A percentile compares a stretch with the other conserved stretches of the same genome.
These are phyloP conservation scores for Bassia scoparia DNA, from an alignment of 148 eudicot species.

Conservation along the genomic window DNA sequence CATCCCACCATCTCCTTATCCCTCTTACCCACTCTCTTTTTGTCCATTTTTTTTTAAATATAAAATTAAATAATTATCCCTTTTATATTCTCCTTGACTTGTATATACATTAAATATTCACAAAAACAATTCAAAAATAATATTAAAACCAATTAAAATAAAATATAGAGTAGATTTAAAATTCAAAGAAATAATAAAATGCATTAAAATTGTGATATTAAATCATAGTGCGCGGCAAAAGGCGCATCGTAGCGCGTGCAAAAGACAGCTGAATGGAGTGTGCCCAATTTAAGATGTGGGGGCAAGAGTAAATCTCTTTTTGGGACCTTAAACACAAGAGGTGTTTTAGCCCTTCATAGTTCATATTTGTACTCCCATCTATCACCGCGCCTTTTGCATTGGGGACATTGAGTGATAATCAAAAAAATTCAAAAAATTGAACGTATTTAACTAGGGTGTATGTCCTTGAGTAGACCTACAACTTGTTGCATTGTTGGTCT, in stretches of 20 bases:
- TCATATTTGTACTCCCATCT: neutral
- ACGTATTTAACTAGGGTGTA: slow-evolving; percentile 36
- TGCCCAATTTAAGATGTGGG: slow-evolving; percentile 16
- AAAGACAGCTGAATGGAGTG: slow-evolving; percentile 11
- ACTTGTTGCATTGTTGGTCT: slow-evolving; percentile 93
- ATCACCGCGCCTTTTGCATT: slow-evolving; percentile 8
- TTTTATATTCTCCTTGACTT: neutral
- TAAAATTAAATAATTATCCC: too few species aligned
- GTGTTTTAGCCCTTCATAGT: neutral
- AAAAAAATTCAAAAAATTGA: neutral
- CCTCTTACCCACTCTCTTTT: slow-evolving; percentile 32
- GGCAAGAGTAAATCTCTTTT: slow-evolving; percentile 27
- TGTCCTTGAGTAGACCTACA: slow-evolving; percentile 79
- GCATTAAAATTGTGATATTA: neutral
- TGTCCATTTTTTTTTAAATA: slow-evolving; percentile 23
- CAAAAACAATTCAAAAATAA: neutral
- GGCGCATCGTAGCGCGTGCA: slow-evolving; percentile 22
- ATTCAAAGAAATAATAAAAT: neutral
- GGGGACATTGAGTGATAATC: neutral
- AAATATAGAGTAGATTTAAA: neutral
- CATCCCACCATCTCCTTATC: slow-evolving; percentile 11
- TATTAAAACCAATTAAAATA: too few species aligned
- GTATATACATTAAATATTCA: slow-evolving; percentile 12
- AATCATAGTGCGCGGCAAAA: slow-evolving; percentile 1
- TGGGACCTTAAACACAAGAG: slow-evolving; percentile 19